A percentile compares a stretch with the other conserved stretches of the same genome.
Conservation (phyloP, 2,329 filamentous ascomycete species). For the Curvularia spicifera region DNA sequence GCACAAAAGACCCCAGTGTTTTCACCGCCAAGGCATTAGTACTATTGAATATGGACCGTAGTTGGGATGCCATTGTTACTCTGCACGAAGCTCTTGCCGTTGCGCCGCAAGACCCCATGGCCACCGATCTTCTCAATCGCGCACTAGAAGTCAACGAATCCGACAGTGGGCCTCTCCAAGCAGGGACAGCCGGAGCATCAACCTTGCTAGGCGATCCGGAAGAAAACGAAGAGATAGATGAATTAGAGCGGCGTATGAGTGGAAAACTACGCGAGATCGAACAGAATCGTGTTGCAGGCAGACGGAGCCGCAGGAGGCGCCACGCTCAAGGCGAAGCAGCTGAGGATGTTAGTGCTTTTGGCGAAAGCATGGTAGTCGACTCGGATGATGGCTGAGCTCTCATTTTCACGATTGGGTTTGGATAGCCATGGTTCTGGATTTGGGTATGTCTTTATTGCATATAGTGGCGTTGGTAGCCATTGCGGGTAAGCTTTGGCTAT, state of each 20-base stretch:
- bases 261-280: constrained; percentile 58
- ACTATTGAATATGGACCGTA: constrained; percentile 75
- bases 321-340: constrained; percentile 54
- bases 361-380: constrained; percentile 63
- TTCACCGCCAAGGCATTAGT: constrained; percentile 86
- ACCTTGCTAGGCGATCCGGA: constrained; percentile 11
- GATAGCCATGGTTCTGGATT: not conserved
- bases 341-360: constrained; percentile 49
- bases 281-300: constrained; percentile 60
- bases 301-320: constrained; percentile 58
- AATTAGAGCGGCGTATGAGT: constrained; percentile 63
- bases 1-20: constrained; percentile 77
- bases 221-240: constrained; percentile 50
- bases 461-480: constrained; percentile 1
- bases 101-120: constrained; percentile 78
- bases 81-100: constrained; percentile 86
- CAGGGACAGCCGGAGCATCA: not conserved
- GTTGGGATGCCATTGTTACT: constrained; percentile 78
- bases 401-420: not conserved
- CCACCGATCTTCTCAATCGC: constrained; percentile 77
- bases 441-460: not conserved
- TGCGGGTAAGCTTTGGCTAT: not conserved
- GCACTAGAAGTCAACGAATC: constrained; percentile 60
- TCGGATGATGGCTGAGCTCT: constrained; percentile 52
- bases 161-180: constrained; percentile 21